Evolutionary conservation across 2,329 filamentous ascomycete genomes (phyloP), one percentile per base, ranked within the genome.

Genomic region (Colletotrichum liaoningense): DNA sequence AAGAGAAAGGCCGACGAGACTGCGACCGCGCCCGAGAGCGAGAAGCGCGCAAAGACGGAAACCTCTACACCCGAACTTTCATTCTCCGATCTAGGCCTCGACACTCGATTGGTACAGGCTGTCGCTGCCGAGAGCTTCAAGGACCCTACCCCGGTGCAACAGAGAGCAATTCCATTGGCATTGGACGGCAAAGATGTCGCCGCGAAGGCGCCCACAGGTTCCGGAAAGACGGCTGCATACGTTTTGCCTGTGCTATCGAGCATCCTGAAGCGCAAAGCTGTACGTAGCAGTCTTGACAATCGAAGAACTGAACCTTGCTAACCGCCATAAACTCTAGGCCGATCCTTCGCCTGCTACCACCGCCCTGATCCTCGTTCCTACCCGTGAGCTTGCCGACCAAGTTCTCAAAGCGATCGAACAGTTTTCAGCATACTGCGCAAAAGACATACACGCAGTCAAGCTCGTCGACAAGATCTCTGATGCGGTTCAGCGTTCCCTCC

Each of bases 191-290:
- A 94, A 79, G 95, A 98, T 87, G 92, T 99, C 60, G 87, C 98
- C 52, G 95, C 95, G 67, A 95, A 96, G 80, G 95, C 96, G 49
- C 97, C 96, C 83, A 98, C 97, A 5, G 97, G 97, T 14, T 98
- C 95, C 4, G 97, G 97, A 77, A 99, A 99, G 88, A 99, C 97
- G 12, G 95, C 95, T n/a, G 96, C 97, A 63, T 98, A 98, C 81
- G 86, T 98, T 7, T 88, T 99, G 55, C 97, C 97, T 1, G 89
- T 98, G n/a, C 84, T 99, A 19, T 93, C 98, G 77, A 90, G 90
- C 46, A 94, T 98, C 74, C 85, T 99, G 69, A 94, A 93, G 80
- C 90, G 91, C 76, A 98, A 98, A 84, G 84, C 89, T 78, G 91
- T 92, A 82, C 16, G 63, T 19, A 8, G 22, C 28, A 56, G 16